Evolutionary conservation across 169 alveolate species (phyloP), one percentile per base, ranked within the genome.

Genomic region (Eimeria necatrix): DNA sequence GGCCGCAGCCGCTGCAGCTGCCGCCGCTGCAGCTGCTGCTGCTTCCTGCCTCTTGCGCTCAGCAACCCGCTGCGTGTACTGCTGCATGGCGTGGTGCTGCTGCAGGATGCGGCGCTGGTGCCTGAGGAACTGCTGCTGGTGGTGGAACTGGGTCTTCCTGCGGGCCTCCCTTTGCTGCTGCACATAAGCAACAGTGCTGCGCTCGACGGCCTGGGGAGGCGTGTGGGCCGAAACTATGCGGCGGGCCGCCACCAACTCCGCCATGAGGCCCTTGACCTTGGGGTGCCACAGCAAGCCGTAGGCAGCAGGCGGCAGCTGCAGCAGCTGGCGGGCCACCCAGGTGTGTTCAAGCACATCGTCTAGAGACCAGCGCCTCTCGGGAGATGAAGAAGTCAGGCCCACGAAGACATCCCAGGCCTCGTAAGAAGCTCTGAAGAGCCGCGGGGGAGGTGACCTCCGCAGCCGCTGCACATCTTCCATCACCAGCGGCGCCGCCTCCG

Each of bases 391-490:
- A 49, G 98, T 97, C 64, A 97, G 95, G 52, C 98, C 98, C n/a
- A 97, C 96, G 78, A 97, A 97, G 61, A 97, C 91, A 46, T 95
- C 97, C 98, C 98, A 97, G 93, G 98, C 97, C 51, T 95, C 97
- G 60, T 52, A 68, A 24, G 93, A 95, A 49, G 84, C 96, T 64
- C 91, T 94, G 83, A 94, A 97, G 86, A 87, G 95, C 60, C 96
- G 83, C 59, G 97, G 97, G 24, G 97, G 98, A 78, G 93, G 95
- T 61, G 97, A 84, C 61, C 87, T 91, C 70, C 98, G 94, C 20
- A 97, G 95, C 76, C 93, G 92, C 60, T 96, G 96, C 22, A 97
- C 97, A 5, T 97, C 96, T 51, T 94, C 95, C 64, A 97, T 87
- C 61, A 97, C 96, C 70, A 93, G 94, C 74, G 97, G 97, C n/a